Evolutionary conservation across 345 rosid genomes (phyloP).

Genomic region (Arabis alpina): DNA sequence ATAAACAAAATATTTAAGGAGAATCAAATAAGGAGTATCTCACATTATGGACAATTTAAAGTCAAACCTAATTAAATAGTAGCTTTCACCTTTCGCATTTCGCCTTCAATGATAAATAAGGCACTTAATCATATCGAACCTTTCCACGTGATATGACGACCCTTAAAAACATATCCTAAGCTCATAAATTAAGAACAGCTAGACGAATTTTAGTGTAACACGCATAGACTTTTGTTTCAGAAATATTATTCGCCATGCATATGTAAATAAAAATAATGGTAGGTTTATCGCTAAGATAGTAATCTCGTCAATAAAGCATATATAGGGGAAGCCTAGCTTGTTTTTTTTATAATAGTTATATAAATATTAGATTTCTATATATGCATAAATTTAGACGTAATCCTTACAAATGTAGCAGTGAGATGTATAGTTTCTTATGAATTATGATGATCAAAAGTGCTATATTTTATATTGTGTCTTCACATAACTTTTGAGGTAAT

Average conservation of each 20-base stretch:
- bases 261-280: neutral
- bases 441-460: neutral
- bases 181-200: neutral
- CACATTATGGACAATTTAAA: slow-evolving; percentile 28
- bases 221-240: neutral
- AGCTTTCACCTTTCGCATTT: slow-evolving; percentile 21
- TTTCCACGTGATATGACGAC: slow-evolving; percentile 44
- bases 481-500: neutral
- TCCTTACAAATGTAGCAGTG: neutral
- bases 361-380: neutral
- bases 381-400: neutral
- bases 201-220: neutral
- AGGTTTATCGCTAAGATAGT: neutral
- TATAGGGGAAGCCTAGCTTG: neutral
- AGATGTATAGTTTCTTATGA: neutral
- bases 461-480: neutral
- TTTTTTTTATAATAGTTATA: neutral
- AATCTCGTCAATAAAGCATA: neutral
- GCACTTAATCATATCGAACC: slow-evolving; percentile 32
- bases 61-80: slow-evolving; percentile 36
- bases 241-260: neutral
- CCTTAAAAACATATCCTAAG: slow-evolving; percentile 21
- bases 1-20: neutral
- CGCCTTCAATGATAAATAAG: neutral
- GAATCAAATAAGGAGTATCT: neutral